Base-by-base conservation (phyloP, 441 rosid species). In the Sinapis alba region DNA sequence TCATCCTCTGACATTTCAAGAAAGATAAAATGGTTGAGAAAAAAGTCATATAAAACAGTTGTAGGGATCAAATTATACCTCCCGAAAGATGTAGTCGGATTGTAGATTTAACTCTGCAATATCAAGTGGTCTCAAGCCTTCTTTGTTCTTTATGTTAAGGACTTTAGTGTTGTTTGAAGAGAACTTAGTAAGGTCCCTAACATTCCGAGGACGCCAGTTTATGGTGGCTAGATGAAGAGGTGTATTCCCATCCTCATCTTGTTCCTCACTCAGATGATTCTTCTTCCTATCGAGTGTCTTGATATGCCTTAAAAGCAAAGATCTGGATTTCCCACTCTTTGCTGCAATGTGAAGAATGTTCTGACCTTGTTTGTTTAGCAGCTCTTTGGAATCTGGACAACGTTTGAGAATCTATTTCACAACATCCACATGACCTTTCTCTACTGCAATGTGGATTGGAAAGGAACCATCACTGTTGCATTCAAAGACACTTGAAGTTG, bases 181-280 rank as follows among this genome's bases (percentile, higher is more conserved):
- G 24, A 1, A 5, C 7, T 0, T 8, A 7, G 43, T 16, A n/a
- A n/a, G n/a, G n/a, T n/a, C n/a, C n/a, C n/a, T n/a, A n/a, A n/a
- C n/a, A n/a, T n/a, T n/a, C 5, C 5, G 8, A 21, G 54, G 69
- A 0, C 41, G 65, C 65, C 72, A 73, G 0, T n/a, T 65, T 15
- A 73, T 73, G 59, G 71, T 21, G 1, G 66, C 77, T 0, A 73
- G 2, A 16, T 73, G 77, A 2, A 65, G 0, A 57, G 77, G 77
- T 43, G 66, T 56, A 20, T 73, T 73, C 26, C 77, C 71, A 57
- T 65, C 36, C 65, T 8, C 18, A 43, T 73, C 77, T 73, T 73
- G 70, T 7, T 61, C 59, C 7, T 16, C 7, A 18, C 1, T 5
- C 7, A 28, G 32, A 28, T 28, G 0, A 6, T 28, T 28, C 32